These are phyloP conservation scores for Nematodospora valgi DNA, from an alignment of 805 yeast genomes.

Conservation along the genomic window DNA sequence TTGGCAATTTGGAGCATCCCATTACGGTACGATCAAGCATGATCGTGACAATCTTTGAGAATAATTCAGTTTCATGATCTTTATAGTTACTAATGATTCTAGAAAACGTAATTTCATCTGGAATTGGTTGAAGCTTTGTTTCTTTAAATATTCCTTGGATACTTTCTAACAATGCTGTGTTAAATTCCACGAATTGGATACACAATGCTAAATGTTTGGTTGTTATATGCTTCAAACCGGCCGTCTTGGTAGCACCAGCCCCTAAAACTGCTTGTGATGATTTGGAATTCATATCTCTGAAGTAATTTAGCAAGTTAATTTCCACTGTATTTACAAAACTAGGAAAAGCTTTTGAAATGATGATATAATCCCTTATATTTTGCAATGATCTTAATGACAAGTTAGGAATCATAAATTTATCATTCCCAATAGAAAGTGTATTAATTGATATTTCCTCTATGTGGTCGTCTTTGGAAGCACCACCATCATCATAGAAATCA, in stretches of 20 bases:
- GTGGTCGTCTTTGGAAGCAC: too few species aligned
- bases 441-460: too few species aligned
- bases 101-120: slow-evolving; percentile 27
- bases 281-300: slow-evolving; percentile 49
- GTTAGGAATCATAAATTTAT: slow-evolving; percentile 28
- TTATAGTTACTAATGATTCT: slow-evolving; percentile 38
- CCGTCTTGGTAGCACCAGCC: slow-evolving; percentile 73
- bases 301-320: slow-evolving; percentile 39
- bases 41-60: slow-evolving; percentile 60
- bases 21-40: slow-evolving; percentile 61
- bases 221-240: slow-evolving; percentile 70
- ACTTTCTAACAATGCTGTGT: slow-evolving; percentile 5
- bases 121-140: slow-evolving; percentile 10
- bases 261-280: slow-evolving; percentile 60
- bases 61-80: slow-evolving; percentile 63
- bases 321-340: slow-evolving; percentile 38
- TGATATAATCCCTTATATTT: slow-evolving; percentile 49
- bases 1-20: slow-evolving; percentile 47
- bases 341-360: slow-evolving; percentile 57
- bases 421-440: slow-evolving; percentile 14
- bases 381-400: slow-evolving; percentile 19
- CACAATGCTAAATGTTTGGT: slow-evolving; percentile 69
- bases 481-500: slow-evolving; percentile 16
- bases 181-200: slow-evolving; percentile 56
- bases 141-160: slow-evolving; percentile 11